phyloP scores from a whole-genome alignment of 129 eudicot species.

The Artemisia annua region DNA sequence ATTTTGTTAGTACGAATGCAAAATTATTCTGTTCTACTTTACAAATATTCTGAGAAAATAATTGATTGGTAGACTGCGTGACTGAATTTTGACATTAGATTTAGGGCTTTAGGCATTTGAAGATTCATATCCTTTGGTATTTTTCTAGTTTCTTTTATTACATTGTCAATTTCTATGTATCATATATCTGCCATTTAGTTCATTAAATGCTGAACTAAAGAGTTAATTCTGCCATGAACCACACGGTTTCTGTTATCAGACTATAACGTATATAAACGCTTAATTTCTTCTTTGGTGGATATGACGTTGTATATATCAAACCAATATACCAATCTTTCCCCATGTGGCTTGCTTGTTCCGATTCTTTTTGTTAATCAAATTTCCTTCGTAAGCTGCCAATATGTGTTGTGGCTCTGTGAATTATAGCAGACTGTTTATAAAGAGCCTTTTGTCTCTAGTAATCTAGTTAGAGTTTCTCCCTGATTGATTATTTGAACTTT shows the following conservation, averaged over 20 bases:
- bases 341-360: neutral
- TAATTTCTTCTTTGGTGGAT: neutral
- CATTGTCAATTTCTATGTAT: neutral
- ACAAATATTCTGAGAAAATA: neutral
- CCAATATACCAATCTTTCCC: neutral
- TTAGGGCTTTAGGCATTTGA: neutral
- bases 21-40: neutral
- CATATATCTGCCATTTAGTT: neutral
- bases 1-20: conserved; percentile 15
- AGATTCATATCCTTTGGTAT: neutral
- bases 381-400: too few species aligned
- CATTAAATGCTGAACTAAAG: conserved; percentile 2
- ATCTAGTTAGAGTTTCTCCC: neutral
- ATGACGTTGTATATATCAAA: neutral
- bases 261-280: neutral
- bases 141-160: neutral
- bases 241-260: neutral
- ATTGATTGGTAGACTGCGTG: neutral
- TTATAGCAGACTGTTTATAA: neutral
- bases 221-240: neutral
- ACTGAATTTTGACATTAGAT: neutral
- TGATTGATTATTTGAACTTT: neutral
- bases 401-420: too few species aligned
- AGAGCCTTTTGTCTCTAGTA: too few species aligned
- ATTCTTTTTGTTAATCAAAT: neutral